A percentile compares a stretch with the other conserved stretches of the same genome.
Conservation (phyloP, 139 green algal genomes). For the Picochlorum sp. region DNA sequence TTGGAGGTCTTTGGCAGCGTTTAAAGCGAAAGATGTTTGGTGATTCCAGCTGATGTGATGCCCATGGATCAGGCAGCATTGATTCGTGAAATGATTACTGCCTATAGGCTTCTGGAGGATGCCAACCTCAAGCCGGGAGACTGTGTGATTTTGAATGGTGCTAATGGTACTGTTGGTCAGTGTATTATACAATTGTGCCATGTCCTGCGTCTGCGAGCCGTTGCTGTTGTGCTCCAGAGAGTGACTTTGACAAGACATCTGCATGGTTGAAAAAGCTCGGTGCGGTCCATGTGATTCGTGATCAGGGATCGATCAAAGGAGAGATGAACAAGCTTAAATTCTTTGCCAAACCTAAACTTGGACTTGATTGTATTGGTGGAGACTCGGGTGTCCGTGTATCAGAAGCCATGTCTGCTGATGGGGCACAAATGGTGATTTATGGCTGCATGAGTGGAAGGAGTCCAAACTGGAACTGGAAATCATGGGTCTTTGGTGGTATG, state of each 20-base stretch:
- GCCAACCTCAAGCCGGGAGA: slow-evolving; percentile 71
- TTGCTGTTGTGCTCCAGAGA: slow-evolving; percentile 33
- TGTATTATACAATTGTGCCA: slow-evolving; percentile 72
- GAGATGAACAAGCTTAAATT: slow-evolving; percentile 67
- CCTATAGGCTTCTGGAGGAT: slow-evolving; percentile 79
- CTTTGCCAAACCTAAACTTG: slow-evolving; percentile 73
- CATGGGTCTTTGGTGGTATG: slow-evolving; percentile 58
- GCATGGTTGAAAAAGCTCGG: slow-evolving; percentile 55
- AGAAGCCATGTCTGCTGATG: slow-evolving; percentile 56
- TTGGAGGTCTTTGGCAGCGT: slow-evolving; percentile 61
- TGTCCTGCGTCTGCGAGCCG: slow-evolving; percentile 62
- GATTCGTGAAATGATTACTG: slow-evolving; percentile 64
- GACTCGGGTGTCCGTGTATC: slow-evolving; percentile 45
- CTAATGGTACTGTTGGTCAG: slow-evolving; percentile 70
- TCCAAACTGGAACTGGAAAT: slow-evolving; percentile 57
- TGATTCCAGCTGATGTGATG: slow-evolving; percentile 30
- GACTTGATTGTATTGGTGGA: slow-evolving; percentile 73
- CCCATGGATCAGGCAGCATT: slow-evolving; percentile 56
- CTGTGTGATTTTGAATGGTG: slow-evolving; percentile 79
- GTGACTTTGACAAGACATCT: slow-evolving; percentile 27
- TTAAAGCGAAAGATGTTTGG: slow-evolving; percentile 60
- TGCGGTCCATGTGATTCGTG: slow-evolving; percentile 56
- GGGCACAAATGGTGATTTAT: slow-evolving; percentile 63
- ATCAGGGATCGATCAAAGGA: slow-evolving; percentile 51
- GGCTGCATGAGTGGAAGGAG: slow-evolving; percentile 61